Base-by-base conservation (phyloP, 2,329 filamentous ascomycete genomes). In the Chaetomiaceae sp. region DNA sequence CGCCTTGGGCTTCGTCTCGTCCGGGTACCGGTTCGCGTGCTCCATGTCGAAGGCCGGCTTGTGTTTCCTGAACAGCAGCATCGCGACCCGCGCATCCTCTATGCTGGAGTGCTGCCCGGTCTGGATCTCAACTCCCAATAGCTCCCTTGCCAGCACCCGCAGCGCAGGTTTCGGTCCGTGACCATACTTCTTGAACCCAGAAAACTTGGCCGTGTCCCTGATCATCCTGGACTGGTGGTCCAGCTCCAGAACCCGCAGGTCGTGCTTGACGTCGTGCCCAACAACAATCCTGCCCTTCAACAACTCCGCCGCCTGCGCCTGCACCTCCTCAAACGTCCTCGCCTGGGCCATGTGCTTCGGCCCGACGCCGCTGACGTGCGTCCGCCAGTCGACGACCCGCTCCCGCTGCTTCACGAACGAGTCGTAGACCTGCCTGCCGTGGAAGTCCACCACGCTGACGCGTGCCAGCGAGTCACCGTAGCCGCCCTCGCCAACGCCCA, bases 351-450 rank as follows among this genome's bases (percentile, higher is more conserved):
- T 85, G 58, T 89, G 82, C 53, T 80, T 81, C 0, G 86, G 78
- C 44, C 81, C 79, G 54, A 99, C 86, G 6, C 93, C 93, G 55
- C 87, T 95, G 35, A 96, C 85, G 54, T 78, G 74, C 3, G 91
- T 97, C 55, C 93, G 82, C 86, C 91, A 99, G 68, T 99, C 88
- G 13, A 87, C 90, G 2, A 99, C 88, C 49, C 73, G 75, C 63
- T 90, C 84, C 53, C 82, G 82, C 0, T 89, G 87, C 48, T 81
- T 79, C 9, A 97, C 93, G 64, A 87, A 97, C 12, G 88, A 92
- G 72, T 99, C 93, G 76, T 97, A 96, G 40, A 99, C 73, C 67
- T 96, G 89, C 23, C 86, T 81, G 16, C 91, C 91, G 65, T 96
- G 89, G 68, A 91, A 99, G 68, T 97, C 95, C 59, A 96, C 91